These are phyloP conservation scores for Moesziomyces sp. DNA, from an alignment of 1,284 basidiomycete genomes.

Conservation along the genomic window DNA sequence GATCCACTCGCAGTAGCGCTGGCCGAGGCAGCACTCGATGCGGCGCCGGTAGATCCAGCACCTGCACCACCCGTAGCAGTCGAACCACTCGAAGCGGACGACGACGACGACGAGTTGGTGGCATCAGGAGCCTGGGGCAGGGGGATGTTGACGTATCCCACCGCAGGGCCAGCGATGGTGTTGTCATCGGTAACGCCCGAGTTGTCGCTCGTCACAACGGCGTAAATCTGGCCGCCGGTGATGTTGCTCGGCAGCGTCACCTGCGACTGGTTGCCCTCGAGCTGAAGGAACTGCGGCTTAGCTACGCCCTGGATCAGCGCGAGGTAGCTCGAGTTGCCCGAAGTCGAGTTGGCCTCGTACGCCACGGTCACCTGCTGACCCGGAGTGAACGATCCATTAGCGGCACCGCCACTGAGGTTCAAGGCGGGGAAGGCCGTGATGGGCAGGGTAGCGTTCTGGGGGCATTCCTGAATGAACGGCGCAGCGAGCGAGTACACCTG, in stretches of 20 bases:
- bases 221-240: constrained; percentile 51
- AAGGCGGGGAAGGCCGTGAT: constrained; percentile 42
- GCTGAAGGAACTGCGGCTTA: constrained; percentile 23
- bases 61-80: constrained; percentile 1
- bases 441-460: constrained; percentile 24
- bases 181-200: constrained; percentile 40
- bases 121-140: constrained; percentile 42
- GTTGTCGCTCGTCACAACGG: constrained; percentile 41
- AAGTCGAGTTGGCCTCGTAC: constrained; percentile 8
- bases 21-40: constrained; percentile 1
- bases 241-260: constrained; percentile 42
- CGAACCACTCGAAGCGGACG: background rate
- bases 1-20: constrained; percentile 12
- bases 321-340: constrained; percentile 28
- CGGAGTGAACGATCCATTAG: constrained; percentile 37
- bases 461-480: constrained; percentile 54
- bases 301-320: constrained; percentile 42
- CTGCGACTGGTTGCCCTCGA: constrained; percentile 11
- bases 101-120: constrained; percentile 8
- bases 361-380: constrained; percentile 41
- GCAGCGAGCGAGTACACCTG: constrained; percentile 62
- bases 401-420: constrained; percentile 13
- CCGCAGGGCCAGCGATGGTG: constrained; percentile 45
- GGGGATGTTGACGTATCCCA: constrained; percentile 39
- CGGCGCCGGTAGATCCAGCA: constrained; percentile 7